Evolutionary conservation across 2,329 filamentous ascomycete genomes (phyloP).

Genomic region (Colletotrichum gloeosporioides): DNA sequence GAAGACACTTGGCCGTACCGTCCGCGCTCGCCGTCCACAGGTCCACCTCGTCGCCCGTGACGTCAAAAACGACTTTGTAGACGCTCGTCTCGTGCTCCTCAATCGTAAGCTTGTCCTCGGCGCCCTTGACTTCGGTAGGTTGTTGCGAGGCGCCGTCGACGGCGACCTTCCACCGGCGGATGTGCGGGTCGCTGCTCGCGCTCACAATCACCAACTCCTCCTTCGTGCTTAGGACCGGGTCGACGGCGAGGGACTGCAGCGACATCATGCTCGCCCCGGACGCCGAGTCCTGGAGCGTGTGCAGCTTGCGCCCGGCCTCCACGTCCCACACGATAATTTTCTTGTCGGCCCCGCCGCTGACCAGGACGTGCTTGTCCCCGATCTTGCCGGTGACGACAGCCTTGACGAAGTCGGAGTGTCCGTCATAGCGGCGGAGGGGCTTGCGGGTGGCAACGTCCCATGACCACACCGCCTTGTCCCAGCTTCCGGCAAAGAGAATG

Average conservation of each 20-base stretch:
- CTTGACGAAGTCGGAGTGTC: slow-evolving; percentile 93
- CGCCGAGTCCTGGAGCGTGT: slow-evolving; percentile 76
- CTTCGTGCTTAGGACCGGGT: slow-evolving; percentile 63
- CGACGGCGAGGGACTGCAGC: slow-evolving; percentile 79
- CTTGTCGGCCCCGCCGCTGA: slow-evolving; percentile 80
- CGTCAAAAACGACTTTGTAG: slow-evolving; percentile 79
- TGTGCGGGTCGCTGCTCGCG: slow-evolving; percentile 80
- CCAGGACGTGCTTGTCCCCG: slow-evolving; percentile 65
- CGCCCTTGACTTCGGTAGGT: slow-evolving; percentile 36
- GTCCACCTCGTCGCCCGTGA: slow-evolving; percentile 66
- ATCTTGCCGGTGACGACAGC: slow-evolving; percentile 69
- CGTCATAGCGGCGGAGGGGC: slow-evolving; percentile 66
- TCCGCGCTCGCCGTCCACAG: slow-evolving; percentile 95
- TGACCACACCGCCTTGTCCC: slow-evolving; percentile 92
- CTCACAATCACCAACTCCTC: slow-evolving; percentile 70
- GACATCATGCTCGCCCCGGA: slow-evolving; percentile 71
- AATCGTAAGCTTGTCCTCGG: slow-evolving; percentile 56
- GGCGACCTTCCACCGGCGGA: slow-evolving; percentile 77
- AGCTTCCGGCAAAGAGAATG: slow-evolving; percentile 84
- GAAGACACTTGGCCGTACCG: slow-evolving; percentile 82
- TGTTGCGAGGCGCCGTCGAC: slow-evolving; percentile 60
- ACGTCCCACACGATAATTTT: slow-evolving; percentile 87
- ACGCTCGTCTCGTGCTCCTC: slow-evolving; percentile 90
- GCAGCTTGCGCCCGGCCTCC: slow-evolving; percentile 68
- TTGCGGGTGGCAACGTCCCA: slow-evolving; percentile 71